phyloP scores from a whole-genome alignment of 2,329 filamentous ascomycete species.

The Hypoxylon sp. region DNA sequence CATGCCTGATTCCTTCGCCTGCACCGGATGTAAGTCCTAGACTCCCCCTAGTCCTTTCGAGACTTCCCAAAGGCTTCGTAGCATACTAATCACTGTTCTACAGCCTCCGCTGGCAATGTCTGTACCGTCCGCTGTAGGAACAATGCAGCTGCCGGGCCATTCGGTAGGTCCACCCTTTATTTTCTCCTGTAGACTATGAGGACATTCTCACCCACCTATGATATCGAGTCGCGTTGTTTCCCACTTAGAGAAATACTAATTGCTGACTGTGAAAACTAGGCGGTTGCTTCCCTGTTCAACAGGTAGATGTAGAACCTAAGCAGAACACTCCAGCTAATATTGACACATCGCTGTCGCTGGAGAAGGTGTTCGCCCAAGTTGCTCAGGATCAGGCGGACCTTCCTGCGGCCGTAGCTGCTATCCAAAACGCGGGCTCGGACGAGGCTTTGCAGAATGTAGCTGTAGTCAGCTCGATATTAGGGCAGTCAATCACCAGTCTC shows the following conservation, averaged over 20 bases:
- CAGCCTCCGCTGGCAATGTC: constrained; percentile 69
- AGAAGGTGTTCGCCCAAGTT: constrained; percentile 65
- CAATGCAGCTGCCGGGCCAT: constrained; percentile 69
- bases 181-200: background rate
- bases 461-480: constrained; percentile 59
- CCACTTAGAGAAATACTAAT: background rate
- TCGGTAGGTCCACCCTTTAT: constrained; percentile 56
- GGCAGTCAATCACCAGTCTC: constrained; percentile 51
- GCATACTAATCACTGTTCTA: constrained; percentile 20
- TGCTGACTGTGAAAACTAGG: constrained; percentile 50
- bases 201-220: background rate
- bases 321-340: constrained; percentile 64
- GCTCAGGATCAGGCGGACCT: constrained; percentile 67
- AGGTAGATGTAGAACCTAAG: constrained; percentile 62
- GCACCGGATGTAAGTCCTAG: constrained; percentile 64
- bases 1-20: constrained; percentile 66
- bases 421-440: constrained; percentile 59
- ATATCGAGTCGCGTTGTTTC: background rate
- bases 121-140: constrained; percentile 74
- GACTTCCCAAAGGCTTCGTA: background rate
- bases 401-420: constrained; percentile 61
- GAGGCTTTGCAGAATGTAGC: constrained; percentile 55
- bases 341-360: constrained; percentile 62
- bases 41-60: background rate
- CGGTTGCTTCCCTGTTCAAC: constrained; percentile 69